Evolutionary conservation across 768 basidiomycete genomes (phyloP).

Genomic region (Termitomyces heimii): DNA sequence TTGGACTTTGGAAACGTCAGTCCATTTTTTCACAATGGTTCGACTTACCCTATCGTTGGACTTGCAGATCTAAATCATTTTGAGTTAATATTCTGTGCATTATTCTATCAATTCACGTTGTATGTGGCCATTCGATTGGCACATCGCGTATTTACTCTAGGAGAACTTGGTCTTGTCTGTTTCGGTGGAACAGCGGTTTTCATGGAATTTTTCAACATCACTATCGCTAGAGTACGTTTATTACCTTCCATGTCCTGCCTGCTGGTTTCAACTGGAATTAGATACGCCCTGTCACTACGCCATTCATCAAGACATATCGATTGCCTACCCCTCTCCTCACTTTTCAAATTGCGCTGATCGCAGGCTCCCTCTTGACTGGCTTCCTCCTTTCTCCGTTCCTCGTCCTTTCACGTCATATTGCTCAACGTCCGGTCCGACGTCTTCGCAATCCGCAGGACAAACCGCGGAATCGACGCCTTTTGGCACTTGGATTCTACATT

Average conservation of each 20-base stretch:
- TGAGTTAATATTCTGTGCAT: conserved; percentile 64
- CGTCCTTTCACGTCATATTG: conserved; percentile 86
- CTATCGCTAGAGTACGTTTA: conserved; percentile 65
- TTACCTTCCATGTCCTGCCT: not conserved
- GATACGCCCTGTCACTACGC: conserved; percentile 77
- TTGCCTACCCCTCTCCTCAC: conserved; percentile 87
- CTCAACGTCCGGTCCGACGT: conserved; percentile 77
- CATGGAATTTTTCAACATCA: conserved; percentile 83
- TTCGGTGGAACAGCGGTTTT: conserved; percentile 84
- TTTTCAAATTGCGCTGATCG: conserved; percentile 90
- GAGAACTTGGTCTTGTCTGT: conserved; percentile 85
- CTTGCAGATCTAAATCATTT: conserved; percentile 67
- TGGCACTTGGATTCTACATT: conserved; percentile 81
- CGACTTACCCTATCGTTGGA: not conserved
- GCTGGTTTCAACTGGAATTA: conserved; percentile 19
- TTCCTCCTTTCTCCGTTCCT: conserved; percentile 93
- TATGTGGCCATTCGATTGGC: conserved; percentile 88
- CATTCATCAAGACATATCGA: conserved; percentile 87
- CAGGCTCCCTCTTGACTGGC: conserved; percentile 88
- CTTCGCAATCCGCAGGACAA: conserved; percentile 83
- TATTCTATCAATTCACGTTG: conserved; percentile 88
- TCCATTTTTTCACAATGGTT: not conserved
- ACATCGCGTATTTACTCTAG: conserved; percentile 91
- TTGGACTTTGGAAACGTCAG: conserved; percentile 72
- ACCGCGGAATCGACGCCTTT: conserved; percentile 69